These are phyloP conservation scores for Quercus suber DNA, from an alignment of 306 rosid species.

Conservation along the genomic window DNA sequence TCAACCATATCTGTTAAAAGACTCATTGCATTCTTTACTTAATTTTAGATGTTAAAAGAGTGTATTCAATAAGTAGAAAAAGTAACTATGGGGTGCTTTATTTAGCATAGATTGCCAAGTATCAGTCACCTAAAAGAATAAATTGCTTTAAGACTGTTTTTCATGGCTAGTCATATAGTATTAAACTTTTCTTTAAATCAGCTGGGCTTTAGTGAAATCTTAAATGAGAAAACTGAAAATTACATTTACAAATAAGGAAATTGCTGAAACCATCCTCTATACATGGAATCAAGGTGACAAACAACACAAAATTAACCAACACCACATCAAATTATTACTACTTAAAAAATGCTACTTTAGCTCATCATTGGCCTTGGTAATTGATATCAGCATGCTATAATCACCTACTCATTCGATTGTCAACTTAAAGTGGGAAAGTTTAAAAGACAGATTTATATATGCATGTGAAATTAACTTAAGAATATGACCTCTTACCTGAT, in stretches of 20 bases:
- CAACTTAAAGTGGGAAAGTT: not conserved
- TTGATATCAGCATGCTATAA: not conserved
- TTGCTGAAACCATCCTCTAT: not conserved
- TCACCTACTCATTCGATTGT: not conserved
- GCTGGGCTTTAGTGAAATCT: not conserved
- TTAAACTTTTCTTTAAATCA: not conserved
- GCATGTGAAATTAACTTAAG: not conserved
- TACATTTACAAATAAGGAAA: not conserved
- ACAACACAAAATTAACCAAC: not conserved
- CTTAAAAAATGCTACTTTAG: not conserved
- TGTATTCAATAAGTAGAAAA: not conserved
- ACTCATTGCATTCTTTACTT: not conserved
- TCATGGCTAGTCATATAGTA: not conserved
- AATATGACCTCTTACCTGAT: constrained; percentile 58
- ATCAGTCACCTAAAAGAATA: not conserved
- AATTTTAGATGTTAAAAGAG: not conserved
- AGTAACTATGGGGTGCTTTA: not conserved
- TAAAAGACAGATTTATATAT: not conserved
- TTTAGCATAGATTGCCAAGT: not conserved
- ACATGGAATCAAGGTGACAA: not conserved
- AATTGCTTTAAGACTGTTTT: not conserved
- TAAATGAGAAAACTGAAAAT: not conserved
- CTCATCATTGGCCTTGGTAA: not conserved
- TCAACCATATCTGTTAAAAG: not conserved
- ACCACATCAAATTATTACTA: not conserved